Base-by-base conservation (phyloP, 495 filamentous ascomycete genomes). In the Daldinia bambusicola region DNA sequence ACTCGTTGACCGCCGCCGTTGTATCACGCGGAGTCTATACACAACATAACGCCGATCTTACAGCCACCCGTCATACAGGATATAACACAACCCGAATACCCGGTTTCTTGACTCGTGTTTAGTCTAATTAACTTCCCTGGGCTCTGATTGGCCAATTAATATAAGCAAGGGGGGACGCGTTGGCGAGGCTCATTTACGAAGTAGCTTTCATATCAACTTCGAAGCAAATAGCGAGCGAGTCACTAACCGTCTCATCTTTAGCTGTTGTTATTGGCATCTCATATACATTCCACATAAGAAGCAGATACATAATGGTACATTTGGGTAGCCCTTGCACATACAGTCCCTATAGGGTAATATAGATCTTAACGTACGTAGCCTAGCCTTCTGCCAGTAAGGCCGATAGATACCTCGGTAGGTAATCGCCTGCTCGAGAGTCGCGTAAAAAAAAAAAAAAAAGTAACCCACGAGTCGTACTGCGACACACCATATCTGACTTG, bases 301-400 rank as follows among this genome's bases (percentile, higher is more conserved):
- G 53, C 36, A 63, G 70, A 55, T 70, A 72, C 68, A 74, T 72
- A 74, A 57, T 76, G 67, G 69, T 76, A 76, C 74, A 73, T 26
- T 26, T 26, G 3, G 26, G 32, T 60, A 70, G 48, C 66, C 68
- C 70, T 70, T 70, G 65, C 72, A 77, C 70, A 76, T 41, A 59
- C 56, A 50, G 52, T 60, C 50, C 34, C 66, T 64, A 51, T 45
- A 55, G 65, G 61, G 61, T 20, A 55, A 67, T 48, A 55, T 48
- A 60, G 58, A 55, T 56, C 43, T 55, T 36, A 22, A 43, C 20
- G 52, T 31, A 43, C 20, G 52, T 31, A 22, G 37, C 32, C 16
- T 31, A 57, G 37, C 30, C 32, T 57, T 20, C 40, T 34, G 48
- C 55, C 50, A 60, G 36, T 48, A 55, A 61, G 56, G 51, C 45